Base-by-base conservation (phyloP, 176 grass and related monocot genomes). In the Carex kokanica region DNA sequence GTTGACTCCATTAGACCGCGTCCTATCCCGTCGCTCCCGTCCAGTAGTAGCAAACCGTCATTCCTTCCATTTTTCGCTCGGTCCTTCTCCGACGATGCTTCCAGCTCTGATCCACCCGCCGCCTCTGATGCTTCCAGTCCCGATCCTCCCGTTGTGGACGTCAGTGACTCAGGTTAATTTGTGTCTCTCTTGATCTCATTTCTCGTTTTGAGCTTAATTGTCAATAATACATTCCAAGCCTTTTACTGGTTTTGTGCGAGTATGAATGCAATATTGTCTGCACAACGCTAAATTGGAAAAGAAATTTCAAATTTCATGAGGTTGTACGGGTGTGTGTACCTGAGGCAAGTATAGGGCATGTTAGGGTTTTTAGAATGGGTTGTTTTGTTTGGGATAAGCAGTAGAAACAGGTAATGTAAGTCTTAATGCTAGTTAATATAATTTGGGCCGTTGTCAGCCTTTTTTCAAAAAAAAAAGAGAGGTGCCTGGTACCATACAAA, bases 121-220 rank as follows among this genome's bases (percentile, higher is more conserved):
- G 54, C 2, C 10, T 16, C 75, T 0, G 66, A 89, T 56, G 40
- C 84, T 41, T 18, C 20, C 31, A 82, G 79, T 17, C 25, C 70
- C 8, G 17, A 68, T 83, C 79, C 71, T 74, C 64, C 78, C 8
- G 4, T 34, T 3, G 54, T 65, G 40, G 80, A 86, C 24, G 56
- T 90, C 64, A 86, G 72, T 81, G 60, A 86, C 16, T 5, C 16
- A 77, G 73, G 73, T 77, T 17, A 8, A 55, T 55, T 53, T 84
- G 84, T 80, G 78, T 68, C 14, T 24, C 56, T 23, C 13, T 61
- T 52, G 24, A 45, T 59, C 68, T 78, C 16, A 43, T 82, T 52
- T 36, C 17, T 36, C 23, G 6, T 36, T 72, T 49, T 43, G 24
- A 31, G 43, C 40, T 43, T 5, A 58, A 47, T 53, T 45, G 3